Evolutionary conservation across 805 yeast species (phyloP), one percentile per base, ranked within the genome.

Genomic region (Hanseniaspora pseudoguilliermondii): DNA sequence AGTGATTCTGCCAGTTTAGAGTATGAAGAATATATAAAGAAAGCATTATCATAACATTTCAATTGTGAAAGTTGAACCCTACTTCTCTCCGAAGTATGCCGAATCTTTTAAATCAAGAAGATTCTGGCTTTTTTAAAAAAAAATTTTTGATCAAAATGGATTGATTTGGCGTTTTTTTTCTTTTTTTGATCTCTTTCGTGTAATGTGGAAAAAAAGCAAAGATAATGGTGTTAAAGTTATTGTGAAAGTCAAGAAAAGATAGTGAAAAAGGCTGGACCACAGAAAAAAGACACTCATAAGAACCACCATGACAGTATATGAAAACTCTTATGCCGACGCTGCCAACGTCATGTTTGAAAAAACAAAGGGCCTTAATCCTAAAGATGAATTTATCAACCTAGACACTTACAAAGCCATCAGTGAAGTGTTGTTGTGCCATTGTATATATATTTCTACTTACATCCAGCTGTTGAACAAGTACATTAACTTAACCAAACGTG

Each of bases 401-500:
- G 36, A 43, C 2, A 27, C 55, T 7, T 51, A 36, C 10, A n/a
- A 43, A 10, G 21, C 55, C 11, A 13, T 51, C 1, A 20, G 41
- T 16, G 49, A 51, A 23, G 13, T 51, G 6, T 18, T 51, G 27
- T 2, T 43, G 11, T 51, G 44, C 6, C 64, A 61, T 52, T 63
- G 67, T 2, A 57, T 57, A 9, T 68, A 68, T 47, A 48, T 68
- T 10, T 63, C 68, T 5, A 54, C 60, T 18, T 64, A 68, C 57
- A 62, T 68, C 16, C 65, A 66, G 49, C 50, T 65, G 20, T 50
- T 68, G 55, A 68, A 68, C 58, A 66, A 63, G 53, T 65, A 64
- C 50, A 68, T 68, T 41, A 63, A 67, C 11, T 63, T 63, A 49
- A 58, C 66, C 27, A 65, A 69, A 41, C 63, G 65, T 41, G 67